Percentiles rank a stretch among this genome's conserved stretches.
phyloP scores from a whole-genome alignment of 2,329 filamentous ascomycete species.

The Alternaria sp. region DNA sequence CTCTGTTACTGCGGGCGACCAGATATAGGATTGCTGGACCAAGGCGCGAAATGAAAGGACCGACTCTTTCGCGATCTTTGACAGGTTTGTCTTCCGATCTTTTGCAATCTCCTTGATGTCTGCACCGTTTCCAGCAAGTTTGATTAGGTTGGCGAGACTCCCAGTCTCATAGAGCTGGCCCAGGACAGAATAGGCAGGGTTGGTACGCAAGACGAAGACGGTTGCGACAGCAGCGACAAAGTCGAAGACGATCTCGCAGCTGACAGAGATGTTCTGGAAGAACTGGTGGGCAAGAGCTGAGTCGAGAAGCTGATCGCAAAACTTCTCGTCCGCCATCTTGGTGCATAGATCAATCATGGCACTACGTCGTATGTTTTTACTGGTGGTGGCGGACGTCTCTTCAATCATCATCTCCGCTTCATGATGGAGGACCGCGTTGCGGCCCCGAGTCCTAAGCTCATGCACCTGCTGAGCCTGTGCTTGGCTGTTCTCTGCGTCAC shows the following conservation, averaged over 20 bases:
- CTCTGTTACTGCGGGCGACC: slow-evolving; percentile 63
- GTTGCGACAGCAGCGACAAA: slow-evolving; percentile 72
- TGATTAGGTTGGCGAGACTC: slow-evolving; percentile 63
- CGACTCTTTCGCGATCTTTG: slow-evolving; percentile 67
- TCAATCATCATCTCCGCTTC: slow-evolving; percentile 66
- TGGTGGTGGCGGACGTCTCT: slow-evolving; percentile 61
- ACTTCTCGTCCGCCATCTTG: slow-evolving; percentile 66
- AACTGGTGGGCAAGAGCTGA: slow-evolving; percentile 75
- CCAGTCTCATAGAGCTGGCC: slow-evolving; percentile 65
- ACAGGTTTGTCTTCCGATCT: slow-evolving; percentile 73
- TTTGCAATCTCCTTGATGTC: slow-evolving; percentile 69
- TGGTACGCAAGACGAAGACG: slow-evolving; percentile 67
- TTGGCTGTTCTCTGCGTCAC: slow-evolving; percentile 53
- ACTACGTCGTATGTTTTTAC: slow-evolving; percentile 57
- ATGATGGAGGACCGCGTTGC: slow-evolving; percentile 64
- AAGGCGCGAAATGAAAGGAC: slow-evolving; percentile 64
- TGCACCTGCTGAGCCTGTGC: slow-evolving; percentile 64
- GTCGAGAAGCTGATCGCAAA: slow-evolving; percentile 75
- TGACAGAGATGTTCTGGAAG: slow-evolving; percentile 64
- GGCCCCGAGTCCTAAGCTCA: slow-evolving; percentile 67
- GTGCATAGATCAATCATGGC: slow-evolving; percentile 64
- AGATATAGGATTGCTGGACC: slow-evolving; percentile 65
- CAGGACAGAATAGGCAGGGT: slow-evolving; percentile 67
- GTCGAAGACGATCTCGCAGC: slow-evolving; percentile 58
- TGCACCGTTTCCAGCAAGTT: slow-evolving; percentile 60